Evolutionary conservation across 768 basidiomycete genomes (phyloP), one percentile per base, ranked within the genome.

Genomic region (Botryobasidium botryosum): DNA sequence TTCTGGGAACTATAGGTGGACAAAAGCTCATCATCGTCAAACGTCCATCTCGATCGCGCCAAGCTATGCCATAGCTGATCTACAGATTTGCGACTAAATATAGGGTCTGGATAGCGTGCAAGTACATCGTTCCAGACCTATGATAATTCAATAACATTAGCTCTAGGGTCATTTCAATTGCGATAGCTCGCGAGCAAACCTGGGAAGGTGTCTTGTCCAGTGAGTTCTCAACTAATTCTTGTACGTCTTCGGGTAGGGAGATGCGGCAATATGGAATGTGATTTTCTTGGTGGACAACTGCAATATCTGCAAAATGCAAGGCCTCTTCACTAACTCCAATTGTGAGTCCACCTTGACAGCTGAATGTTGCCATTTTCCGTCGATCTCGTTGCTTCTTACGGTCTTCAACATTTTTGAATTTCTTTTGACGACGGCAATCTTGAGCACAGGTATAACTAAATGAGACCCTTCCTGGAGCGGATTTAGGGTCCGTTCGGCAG

Each of bases 191-290:
- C n/a, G 21, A 18, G 24, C 43, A 3, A 29, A 57, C 55, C 45
- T 57, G 48, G 40, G 42, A 47, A 2, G 42, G 24, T 12, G 29
- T 51, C 35, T 45, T 20, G 26, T 40, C 35, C 13, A 35, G 17
- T 31, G 42, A 48, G 33, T 37, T 29, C 6, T 18, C 17, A 2
- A 55, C 40, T 46, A 50, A 35, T 8, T 50, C 40, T 31, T 49
- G 8, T 13, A 53, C 35, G n/a, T 55, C 35, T 8, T 21, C 5
- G 51, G n/a, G n/a, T n/a, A n/a, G n/a, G n/a, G n/a, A n/a, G n/a
- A n/a, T n/a, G n/a, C n/a, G n/a, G n/a, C n/a, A 56, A 40, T 58
- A 58, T 4, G 46, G 51, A 10, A 57, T 50, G 51, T 58, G 59
- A 10, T 54, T 47, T n/a, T 48, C 40, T 4, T 45, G n/a, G 36